Percentiles rank a stretch among this genome's conserved stretches.
Conservation (phyloP, 805 yeast species). For the Komagataella populi region DNA sequence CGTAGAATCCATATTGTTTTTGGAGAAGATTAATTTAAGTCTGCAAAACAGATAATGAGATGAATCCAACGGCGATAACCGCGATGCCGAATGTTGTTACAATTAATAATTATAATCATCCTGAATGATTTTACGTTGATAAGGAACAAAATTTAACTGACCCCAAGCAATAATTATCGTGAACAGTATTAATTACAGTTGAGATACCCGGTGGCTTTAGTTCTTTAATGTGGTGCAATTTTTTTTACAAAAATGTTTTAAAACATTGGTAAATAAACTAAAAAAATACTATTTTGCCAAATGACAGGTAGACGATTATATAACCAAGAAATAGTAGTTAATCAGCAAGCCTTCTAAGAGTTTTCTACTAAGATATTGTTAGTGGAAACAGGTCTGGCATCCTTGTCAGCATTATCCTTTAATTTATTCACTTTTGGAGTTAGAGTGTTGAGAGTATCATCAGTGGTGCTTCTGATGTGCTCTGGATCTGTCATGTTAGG, state of each 20-base stretch:
- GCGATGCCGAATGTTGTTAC: neutral
- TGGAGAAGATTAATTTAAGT: neutral
- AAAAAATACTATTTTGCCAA: neutral
- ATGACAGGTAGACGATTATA: neutral
- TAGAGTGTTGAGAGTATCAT: neutral
- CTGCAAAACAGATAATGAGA: neutral
- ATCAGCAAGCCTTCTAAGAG: neutral
- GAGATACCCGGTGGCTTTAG: neutral
- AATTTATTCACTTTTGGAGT: neutral
- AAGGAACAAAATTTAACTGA: too few relatives aligned
- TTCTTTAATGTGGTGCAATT: neutral
- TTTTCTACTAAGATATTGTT: neutral
- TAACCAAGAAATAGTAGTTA: neutral
- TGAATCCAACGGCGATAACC: neutral
- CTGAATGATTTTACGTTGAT: too few relatives aligned
- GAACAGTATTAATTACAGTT: neutral
- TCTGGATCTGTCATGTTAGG: neutral
- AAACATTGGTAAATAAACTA: neutral
- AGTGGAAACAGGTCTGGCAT: neutral
- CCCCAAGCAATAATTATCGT: neutral
- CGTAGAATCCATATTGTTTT: neutral
- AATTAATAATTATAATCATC: too few relatives aligned
- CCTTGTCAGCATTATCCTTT: neutral
- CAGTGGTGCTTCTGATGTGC: neutral
- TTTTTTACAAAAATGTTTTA: too few relatives aligned